Evolutionary conservation across 2,329 filamentous ascomycete genomes (phyloP).

Genomic region (Blastomyces parvus): DNA sequence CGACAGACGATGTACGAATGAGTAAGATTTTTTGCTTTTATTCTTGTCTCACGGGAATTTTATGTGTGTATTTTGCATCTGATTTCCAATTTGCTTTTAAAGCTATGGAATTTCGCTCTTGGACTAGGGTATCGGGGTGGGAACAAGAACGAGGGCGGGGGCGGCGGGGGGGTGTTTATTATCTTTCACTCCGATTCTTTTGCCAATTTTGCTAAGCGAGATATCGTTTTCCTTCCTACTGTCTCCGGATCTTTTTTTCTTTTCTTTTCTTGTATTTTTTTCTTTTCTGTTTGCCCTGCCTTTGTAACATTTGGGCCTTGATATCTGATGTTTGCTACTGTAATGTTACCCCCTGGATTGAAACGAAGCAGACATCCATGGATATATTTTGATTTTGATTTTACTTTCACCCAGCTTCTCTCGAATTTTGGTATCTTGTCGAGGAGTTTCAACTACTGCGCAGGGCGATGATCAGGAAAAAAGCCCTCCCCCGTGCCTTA

Average conservation of each 20-base stretch:
- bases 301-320: neutral
- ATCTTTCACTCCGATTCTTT: neutral
- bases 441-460: neutral
- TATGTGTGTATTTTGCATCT: neutral
- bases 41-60: neutral
- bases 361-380: neutral
- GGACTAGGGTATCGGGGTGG: neutral
- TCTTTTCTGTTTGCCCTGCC: neutral
- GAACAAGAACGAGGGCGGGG: neutral
- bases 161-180: neutral
- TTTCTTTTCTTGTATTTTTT: neutral
- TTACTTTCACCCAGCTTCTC: neutral
- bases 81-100: neutral
- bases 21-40: neutral
- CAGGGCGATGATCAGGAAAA: neutral
- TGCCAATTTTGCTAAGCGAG: neutral
- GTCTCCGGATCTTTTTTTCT: neutral
- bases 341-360: neutral
- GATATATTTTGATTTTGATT: neutral
- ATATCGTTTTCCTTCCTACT: neutral
- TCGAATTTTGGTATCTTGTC: neutral
- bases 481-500: neutral
- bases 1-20: neutral
- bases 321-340: neutral
- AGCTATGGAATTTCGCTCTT: neutral